Conservation (phyloP, 163 green algal species). For the Chlamydomonas reinhardtii region DNA sequence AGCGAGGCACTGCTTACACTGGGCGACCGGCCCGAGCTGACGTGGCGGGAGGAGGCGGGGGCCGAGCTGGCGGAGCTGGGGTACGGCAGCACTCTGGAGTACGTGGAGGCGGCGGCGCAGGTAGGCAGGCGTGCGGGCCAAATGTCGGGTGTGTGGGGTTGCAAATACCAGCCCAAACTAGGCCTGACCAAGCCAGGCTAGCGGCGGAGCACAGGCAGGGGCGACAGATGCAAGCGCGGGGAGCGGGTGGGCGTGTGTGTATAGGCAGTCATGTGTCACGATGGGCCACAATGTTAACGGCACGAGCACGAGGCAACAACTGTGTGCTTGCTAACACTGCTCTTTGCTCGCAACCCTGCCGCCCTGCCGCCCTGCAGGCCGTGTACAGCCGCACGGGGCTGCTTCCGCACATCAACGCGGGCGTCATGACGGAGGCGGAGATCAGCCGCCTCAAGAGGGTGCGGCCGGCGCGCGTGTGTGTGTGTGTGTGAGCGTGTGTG, state of each 20-base stretch:
- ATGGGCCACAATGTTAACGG: no score
- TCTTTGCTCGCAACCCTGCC: no score
- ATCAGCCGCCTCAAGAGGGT: slow-evolving; percentile 50
- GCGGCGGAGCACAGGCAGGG: no score
- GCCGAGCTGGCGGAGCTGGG: slow-evolving; percentile 81
- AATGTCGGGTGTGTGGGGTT: slow-evolving; percentile 35
- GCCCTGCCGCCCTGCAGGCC: neutral
- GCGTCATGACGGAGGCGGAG: slow-evolving; percentile 69
- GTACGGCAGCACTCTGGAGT: slow-evolving; percentile 78
- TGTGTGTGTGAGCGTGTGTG: no score
- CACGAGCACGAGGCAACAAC: no score
- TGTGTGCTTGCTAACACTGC: no score
- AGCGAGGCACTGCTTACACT: slow-evolving; percentile 92
- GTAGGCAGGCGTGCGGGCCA: no score
- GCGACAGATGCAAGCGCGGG: no score
- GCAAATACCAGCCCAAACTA: no score
- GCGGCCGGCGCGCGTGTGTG: neutral
- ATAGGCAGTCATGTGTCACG: no score
- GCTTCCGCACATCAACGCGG: slow-evolving; percentile 91
- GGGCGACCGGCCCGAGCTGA: slow-evolving; percentile 89
- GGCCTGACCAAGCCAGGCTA: no score
- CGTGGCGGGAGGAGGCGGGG: slow-evolving; percentile 72
- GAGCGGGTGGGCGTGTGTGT: no score
- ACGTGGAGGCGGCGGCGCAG: slow-evolving; percentile 70
- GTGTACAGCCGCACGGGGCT: slow-evolving; percentile 76